These are phyloP conservation scores for Bryopsis sp. DNA, from an alignment of 139 green algal species.

Conservation along the genomic window DNA sequence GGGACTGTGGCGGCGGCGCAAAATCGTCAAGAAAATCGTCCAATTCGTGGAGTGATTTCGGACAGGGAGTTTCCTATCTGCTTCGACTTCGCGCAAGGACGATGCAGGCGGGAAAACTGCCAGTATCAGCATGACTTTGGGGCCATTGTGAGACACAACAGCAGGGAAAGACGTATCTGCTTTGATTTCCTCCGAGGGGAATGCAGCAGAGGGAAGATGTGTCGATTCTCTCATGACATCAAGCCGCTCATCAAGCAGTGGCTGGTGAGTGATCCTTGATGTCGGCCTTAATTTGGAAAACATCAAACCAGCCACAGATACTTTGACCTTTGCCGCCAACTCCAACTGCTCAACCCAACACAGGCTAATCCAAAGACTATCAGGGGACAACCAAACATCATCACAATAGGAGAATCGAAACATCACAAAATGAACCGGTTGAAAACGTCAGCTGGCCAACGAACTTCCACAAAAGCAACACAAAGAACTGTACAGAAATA, in stretches of 20 bases:
- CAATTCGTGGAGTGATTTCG: too few relatives aligned
- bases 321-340: neutral
- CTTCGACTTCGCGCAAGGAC: conserved; percentile 82
- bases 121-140: conserved; percentile 73
- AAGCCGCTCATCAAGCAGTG: conserved; percentile 59
- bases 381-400: neutral
- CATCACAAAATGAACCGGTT: neutral
- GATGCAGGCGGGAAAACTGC: conserved; percentile 69
- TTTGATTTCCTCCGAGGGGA: conserved; percentile 76
- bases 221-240: conserved; percentile 77
- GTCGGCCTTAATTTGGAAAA: neutral
- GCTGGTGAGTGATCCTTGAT: conserved; percentile 26
- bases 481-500: too few relatives aligned
- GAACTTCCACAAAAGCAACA: too few relatives aligned
- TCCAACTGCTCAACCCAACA: neutral
- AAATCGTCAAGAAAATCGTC: too few relatives aligned
- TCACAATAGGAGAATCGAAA: neutral
- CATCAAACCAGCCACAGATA: neutral
- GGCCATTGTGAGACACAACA: conserved; percentile 71
- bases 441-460: too few relatives aligned
- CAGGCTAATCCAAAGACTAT: neutral
- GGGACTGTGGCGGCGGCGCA: too few relatives aligned
- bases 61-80: conserved; percentile 41
- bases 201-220: conserved; percentile 67
- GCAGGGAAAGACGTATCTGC: conserved; percentile 74